Conservation (phyloP, 805 yeast genomes). For the Schwanniomyces polymorphus region DNA sequence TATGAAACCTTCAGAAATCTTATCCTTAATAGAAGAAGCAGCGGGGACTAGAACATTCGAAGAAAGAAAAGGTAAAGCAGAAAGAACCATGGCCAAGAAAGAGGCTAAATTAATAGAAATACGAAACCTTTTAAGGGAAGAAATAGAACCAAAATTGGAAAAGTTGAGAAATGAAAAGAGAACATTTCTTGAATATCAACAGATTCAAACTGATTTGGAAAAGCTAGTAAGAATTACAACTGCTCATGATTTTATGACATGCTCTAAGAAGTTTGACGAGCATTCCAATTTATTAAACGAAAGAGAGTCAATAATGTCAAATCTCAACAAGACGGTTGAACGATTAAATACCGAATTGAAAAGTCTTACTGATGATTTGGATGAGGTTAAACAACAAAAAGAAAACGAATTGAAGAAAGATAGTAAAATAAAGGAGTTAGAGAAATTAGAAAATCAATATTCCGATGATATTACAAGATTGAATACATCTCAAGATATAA, state of each 20-base stretch:
- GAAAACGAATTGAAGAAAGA: conserved; percentile 62
- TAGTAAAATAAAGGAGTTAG: conserved; percentile 59
- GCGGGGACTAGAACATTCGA: conserved; percentile 97
- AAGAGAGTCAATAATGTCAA: conserved; percentile 39
- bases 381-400: conserved; percentile 49
- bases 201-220: conserved; percentile 78
- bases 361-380: conserved; percentile 61
- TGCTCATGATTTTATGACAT: conserved; percentile 66
- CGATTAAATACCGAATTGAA: conserved; percentile 54
- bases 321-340: conserved; percentile 44
- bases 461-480: conserved; percentile 68
- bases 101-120: conserved; percentile 83
- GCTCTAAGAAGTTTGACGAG: conserved; percentile 40
- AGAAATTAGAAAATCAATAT: conserved; percentile 52
- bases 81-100: conserved; percentile 87
- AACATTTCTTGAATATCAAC: conserved; percentile 81
- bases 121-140: conserved; percentile 70
- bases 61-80: conserved; percentile 88
- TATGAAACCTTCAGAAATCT: conserved; percentile 90
- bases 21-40: conserved; percentile 94
- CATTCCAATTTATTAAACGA: conserved; percentile 44
- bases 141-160: conserved; percentile 89
- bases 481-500: conserved; percentile 61
- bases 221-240: conserved; percentile 69
- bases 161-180: conserved; percentile 80